These are phyloP conservation scores for Neopestalotiopsis rosae DNA, from an alignment of 2,329 filamentous ascomycete species.

Conservation along the genomic window DNA sequence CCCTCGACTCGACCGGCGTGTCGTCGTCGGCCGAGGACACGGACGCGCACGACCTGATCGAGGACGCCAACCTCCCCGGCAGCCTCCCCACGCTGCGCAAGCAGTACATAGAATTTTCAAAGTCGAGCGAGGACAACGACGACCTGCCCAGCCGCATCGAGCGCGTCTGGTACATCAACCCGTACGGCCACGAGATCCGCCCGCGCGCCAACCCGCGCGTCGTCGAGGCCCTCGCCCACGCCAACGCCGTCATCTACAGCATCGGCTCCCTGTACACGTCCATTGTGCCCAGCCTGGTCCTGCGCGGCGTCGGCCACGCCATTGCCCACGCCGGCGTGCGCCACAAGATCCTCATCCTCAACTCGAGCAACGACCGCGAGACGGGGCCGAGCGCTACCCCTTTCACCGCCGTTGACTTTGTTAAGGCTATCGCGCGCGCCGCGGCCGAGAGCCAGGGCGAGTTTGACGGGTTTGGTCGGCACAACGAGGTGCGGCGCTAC, in stretches of 20 bases:
- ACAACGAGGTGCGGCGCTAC: slow-evolving; percentile 62
- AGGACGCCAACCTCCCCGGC: slow-evolving; percentile 82
- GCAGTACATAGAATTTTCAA: slow-evolving; percentile 83
- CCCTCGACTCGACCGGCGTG: too few relatives aligned
- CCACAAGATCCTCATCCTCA: slow-evolving; percentile 83
- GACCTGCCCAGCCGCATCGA: slow-evolving; percentile 80
- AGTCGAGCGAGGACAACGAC: slow-evolving; percentile 73
- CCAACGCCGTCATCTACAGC: slow-evolving; percentile 81
- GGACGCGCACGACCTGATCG: slow-evolving; percentile 65
- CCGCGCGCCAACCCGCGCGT: slow-evolving; percentile 84
- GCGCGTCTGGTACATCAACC: slow-evolving; percentile 96
- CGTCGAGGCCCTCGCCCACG: slow-evolving; percentile 66
- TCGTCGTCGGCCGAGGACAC: slow-evolving; percentile 42
- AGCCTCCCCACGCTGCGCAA: slow-evolving; percentile 80
- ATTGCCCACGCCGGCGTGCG: slow-evolving; percentile 46
- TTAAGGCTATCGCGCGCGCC: slow-evolving; percentile 78
- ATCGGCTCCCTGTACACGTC: slow-evolving; percentile 95
- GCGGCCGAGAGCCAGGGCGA: slow-evolving; percentile 70
- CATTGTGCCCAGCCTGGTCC: slow-evolving; percentile 80
- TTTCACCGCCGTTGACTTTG: slow-evolving; percentile 80
- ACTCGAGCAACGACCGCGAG: slow-evolving; percentile 84
- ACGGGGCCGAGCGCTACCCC: slow-evolving; percentile 72
- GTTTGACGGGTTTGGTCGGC: slow-evolving; percentile 16
- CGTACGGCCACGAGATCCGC: slow-evolving; percentile 94
- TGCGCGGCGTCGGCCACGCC: slow-evolving; percentile 75